A percentile compares a stretch with the other conserved stretches of the same genome.
Evolutionary conservation across 768 basidiomycete species (phyloP).

Genomic region (Termitomyces sp.): DNA sequence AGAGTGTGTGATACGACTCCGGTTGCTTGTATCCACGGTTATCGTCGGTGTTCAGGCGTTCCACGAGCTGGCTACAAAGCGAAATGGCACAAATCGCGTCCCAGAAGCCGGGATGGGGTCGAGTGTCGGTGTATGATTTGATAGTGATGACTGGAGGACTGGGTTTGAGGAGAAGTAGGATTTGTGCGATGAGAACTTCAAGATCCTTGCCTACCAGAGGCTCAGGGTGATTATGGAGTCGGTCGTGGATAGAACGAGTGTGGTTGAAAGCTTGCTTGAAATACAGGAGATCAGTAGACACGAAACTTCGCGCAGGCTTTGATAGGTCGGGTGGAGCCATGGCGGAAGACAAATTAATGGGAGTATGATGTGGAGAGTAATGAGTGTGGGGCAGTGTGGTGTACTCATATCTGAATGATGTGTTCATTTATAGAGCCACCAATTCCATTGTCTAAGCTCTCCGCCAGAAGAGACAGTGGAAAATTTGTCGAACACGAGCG

Average conservation of each 20-base stretch:
- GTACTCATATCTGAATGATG: background rate
- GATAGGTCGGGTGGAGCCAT: background rate
- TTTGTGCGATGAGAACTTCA: background rate
- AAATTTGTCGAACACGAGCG: background rate
- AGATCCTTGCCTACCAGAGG: background rate
- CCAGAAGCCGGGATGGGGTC: background rate
- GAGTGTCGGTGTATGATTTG: background rate
- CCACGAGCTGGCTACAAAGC: background rate
- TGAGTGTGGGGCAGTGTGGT: background rate
- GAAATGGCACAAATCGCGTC: background rate
- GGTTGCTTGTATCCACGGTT: too few relatives aligned
- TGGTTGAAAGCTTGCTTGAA: background rate
- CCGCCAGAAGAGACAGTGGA: background rate
- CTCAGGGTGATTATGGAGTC: background rate
- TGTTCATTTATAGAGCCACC: background rate
- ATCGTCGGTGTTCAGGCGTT: background rate
- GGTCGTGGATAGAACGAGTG: background rate
- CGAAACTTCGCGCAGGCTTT: background rate
- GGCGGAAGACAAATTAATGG: background rate
- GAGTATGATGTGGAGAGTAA: background rate
- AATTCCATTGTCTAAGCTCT: background rate
- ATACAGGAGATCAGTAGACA: background rate
- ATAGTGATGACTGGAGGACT: background rate
- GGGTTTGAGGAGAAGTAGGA: background rate
- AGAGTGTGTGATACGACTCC: background rate